Base-by-base conservation (phyloP, 2,329 filamentous ascomycete genomes). In the Fonsecaea pugnacius region DNA sequence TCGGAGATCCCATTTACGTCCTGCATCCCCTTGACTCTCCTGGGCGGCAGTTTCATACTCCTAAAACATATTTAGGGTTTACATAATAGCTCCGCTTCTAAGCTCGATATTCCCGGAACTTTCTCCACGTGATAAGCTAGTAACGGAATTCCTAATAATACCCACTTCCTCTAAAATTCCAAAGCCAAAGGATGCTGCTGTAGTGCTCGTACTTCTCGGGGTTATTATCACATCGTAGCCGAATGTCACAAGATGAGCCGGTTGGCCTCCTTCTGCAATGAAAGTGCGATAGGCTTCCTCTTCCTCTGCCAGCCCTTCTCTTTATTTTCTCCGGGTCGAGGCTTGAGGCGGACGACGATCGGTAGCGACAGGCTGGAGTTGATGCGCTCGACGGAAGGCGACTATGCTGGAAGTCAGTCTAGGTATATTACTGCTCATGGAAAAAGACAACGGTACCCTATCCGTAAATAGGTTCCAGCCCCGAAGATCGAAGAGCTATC, bases 1-100 rank as follows among this genome's bases (percentile, higher is more conserved):
- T 62, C 33, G 60, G 33, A 62, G 60, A 36, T 62, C 60, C 60
- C 60, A 62, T 57, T 43, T 40, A 51, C 60, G 57, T 35, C 60
- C 60, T 48, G 33, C 12, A 48, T 62, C 60, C 46, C n/a, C 60
- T 48, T 27, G 50, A 40, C 60, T 62, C 36, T 62, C 60, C 6
- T 33, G 35, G 33, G 57, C 33, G 51, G 21, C 9, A 6, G 40
- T 27, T 62, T 57, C 40, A 16, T 60, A 60, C 43, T 52, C 40
- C 12, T 60, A 6, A 35, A 35, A 12, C 33, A 2, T 8, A 35
- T 35, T 35, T 35, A 8, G 57, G 2, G 57, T 9, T 9, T 6
- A 52, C 30, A 24, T 60, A 52, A 36, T 46, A 51, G 9, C 30
- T 43, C 52, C 60, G 51, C 60, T 10, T 57, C 51, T 16, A 2